Conservation (phyloP, 202 grass and related monocot species). For the Cymbopogon flexuosus region DNA sequence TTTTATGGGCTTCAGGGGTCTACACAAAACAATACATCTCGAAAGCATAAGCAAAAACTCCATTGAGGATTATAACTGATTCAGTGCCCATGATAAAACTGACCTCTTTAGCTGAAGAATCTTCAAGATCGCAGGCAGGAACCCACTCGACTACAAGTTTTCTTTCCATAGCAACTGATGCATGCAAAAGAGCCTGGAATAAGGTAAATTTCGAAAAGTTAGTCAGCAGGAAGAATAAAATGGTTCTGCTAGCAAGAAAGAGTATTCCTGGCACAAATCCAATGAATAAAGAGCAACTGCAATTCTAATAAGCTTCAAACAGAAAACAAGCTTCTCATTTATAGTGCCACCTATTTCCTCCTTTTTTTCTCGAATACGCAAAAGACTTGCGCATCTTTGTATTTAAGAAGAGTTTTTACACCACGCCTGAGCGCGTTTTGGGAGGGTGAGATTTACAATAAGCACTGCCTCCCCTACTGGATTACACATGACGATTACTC, state of each 20-base stretch:
- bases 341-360: neutral
- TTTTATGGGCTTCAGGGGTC: slow-evolving; percentile 60
- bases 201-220: slow-evolving; percentile 15
- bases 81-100: slow-evolving; percentile 30
- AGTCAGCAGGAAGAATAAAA: slow-evolving; percentile 27
- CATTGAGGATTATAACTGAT: slow-evolving; percentile 19
- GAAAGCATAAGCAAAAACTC: slow-evolving; percentile 19
- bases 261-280: neutral
- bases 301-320: neutral
- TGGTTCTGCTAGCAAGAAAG: neutral
- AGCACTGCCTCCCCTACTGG: too few species aligned
- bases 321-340: neutral
- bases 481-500: too few species aligned
- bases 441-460: too few species aligned
- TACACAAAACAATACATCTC: slow-evolving; percentile 43
- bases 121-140: slow-evolving; percentile 86
- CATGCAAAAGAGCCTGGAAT: slow-evolving; percentile 91
- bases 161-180: slow-evolving; percentile 69
- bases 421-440: too few species aligned
- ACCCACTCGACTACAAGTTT: slow-evolving; percentile 93
- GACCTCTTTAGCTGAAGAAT: slow-evolving; percentile 65
- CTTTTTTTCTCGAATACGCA: too few species aligned
- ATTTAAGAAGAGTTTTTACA: too few species aligned
- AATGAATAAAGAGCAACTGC: neutral
- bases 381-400: too few species aligned